Percentiles rank a stretch among this genome's conserved stretches.
These are phyloP conservation scores for Penstemon barbatus DNA, from an alignment of 257 asterid genomes.

Conservation along the genomic window DNA sequence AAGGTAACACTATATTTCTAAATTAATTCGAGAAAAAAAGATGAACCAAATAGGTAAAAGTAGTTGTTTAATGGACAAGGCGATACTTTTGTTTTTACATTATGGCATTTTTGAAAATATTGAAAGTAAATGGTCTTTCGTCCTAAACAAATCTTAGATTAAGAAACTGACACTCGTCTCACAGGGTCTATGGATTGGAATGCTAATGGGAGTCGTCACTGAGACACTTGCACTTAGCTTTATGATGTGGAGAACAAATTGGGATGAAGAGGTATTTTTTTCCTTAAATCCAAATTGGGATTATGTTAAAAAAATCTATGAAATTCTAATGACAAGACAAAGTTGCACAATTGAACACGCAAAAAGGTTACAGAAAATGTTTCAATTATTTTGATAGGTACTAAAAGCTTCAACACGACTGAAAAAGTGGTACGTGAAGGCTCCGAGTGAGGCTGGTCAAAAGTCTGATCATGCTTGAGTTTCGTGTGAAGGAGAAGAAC, in stretches of 20 bases:
- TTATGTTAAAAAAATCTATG: background rate
- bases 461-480: conserved; percentile 40
- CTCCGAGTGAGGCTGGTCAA: conserved; percentile 46
- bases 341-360: background rate
- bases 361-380: background rate
- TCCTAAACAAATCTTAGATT: too few species aligned
- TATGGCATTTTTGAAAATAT: too few species aligned
- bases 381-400: conserved; percentile 29
- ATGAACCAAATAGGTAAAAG: too few species aligned
- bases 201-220: conserved; percentile 57
- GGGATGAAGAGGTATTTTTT: conserved; percentile 63
- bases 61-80: too few species aligned
- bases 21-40: too few species aligned
- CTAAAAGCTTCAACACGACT: conserved; percentile 50
- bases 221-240: conserved; percentile 58
- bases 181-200: conserved; percentile 88
- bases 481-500: conserved; percentile 4
- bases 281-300: background rate
- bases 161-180: background rate
- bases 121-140: too few species aligned
- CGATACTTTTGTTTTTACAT: too few species aligned
- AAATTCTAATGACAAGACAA: background rate
- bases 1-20: conserved; percentile 36
- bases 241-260: conserved; percentile 72
- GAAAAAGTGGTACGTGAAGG: conserved; percentile 51